Evolutionary conservation across 2,329 filamentous ascomycete genomes (phyloP).

Genomic region (Hirsutella minnesotensis): DNA sequence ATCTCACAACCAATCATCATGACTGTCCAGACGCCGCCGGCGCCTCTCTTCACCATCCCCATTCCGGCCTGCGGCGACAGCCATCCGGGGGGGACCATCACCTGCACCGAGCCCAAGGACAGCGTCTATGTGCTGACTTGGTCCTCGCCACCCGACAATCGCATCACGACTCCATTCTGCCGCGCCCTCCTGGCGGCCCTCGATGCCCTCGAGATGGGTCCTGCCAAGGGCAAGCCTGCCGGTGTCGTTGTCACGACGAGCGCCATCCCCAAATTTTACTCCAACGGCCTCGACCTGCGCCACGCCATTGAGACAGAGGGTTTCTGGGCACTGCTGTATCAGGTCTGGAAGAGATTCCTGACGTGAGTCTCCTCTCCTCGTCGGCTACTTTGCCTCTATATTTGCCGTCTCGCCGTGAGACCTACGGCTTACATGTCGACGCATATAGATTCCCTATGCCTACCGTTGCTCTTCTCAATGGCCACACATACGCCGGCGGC

Average conservation of each 20-base stretch:
- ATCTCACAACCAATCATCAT: too few species aligned
- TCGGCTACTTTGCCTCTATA: slow-evolving; percentile 8
- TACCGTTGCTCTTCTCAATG: slow-evolving; percentile 66
- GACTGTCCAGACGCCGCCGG: background rate
- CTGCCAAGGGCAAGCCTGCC: slow-evolving; percentile 31
- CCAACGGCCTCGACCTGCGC: slow-evolving; percentile 68
- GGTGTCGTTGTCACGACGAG: slow-evolving; percentile 71
- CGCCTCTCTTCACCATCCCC: slow-evolving; percentile 31
- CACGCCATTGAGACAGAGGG: slow-evolving; percentile 47
- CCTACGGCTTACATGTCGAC: too few species aligned
- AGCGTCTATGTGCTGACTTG: slow-evolving; percentile 64
- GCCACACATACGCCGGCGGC: slow-evolving; percentile 73
- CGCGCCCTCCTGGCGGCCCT: slow-evolving; percentile 56
- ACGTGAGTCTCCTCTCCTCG: slow-evolving; percentile 12
- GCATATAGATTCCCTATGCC: slow-evolving; percentile 61
- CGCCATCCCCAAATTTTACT: slow-evolving; percentile 67
- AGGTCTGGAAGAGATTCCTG: slow-evolving; percentile 49
- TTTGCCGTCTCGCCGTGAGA: too few species aligned
- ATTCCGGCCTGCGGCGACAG: slow-evolving; percentile 32
- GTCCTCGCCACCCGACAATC: slow-evolving; percentile 61
- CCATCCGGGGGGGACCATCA: slow-evolving; percentile 44
- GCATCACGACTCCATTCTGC: slow-evolving; percentile 58
- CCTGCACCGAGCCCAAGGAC: slow-evolving; percentile 47
- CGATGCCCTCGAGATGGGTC: slow-evolving; percentile 58
- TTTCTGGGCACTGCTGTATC: slow-evolving; percentile 54